Conservation (phyloP, 352 stramenopile species). For the Phytophthora cactorum region DNA sequence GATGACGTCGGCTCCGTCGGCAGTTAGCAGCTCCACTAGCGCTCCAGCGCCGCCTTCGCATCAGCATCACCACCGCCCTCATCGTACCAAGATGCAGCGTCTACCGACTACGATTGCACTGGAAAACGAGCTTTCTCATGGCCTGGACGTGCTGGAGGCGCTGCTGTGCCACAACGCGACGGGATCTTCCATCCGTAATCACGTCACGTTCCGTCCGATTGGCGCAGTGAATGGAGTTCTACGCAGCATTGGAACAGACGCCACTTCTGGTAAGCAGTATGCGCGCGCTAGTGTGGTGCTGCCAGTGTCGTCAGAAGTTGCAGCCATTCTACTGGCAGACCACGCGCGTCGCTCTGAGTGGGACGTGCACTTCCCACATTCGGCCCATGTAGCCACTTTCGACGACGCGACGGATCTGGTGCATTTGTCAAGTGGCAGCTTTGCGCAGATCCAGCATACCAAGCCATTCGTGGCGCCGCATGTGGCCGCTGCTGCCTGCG, state of each 20-base stretch:
- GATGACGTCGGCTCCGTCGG: slow-evolving; percentile 33
- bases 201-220: slow-evolving; percentile 66
- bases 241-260: slow-evolving; percentile 59
- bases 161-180: slow-evolving; percentile 46
- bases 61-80: slow-evolving; percentile 25
- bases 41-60: background rate
- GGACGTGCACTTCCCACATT: slow-evolving; percentile 77
- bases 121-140: slow-evolving; percentile 78
- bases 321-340: slow-evolving; percentile 64
- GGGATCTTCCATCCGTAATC: slow-evolving; percentile 31
- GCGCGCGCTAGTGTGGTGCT: slow-evolving; percentile 72
- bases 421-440: slow-evolving; percentile 62
- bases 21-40: slow-evolving; percentile 13
- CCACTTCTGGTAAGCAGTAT: slow-evolving; percentile 45
- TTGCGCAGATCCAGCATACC: slow-evolving; percentile 45
- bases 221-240: slow-evolving; percentile 62
- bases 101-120: slow-evolving; percentile 72
- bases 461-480: slow-evolving; percentile 61
- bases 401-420: slow-evolving; percentile 80
- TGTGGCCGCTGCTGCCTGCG: slow-evolving; percentile 49
- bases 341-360: slow-evolving; percentile 76
- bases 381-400: slow-evolving; percentile 69
- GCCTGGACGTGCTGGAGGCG: slow-evolving; percentile 68
- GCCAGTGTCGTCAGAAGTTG: slow-evolving; percentile 71
- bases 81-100: slow-evolving; percentile 57